Percentiles rank a stretch among this genome's conserved stretches.
Evolutionary conservation across 257 asterid genomes (phyloP).

Genomic region (Echites panduratus): DNA sequence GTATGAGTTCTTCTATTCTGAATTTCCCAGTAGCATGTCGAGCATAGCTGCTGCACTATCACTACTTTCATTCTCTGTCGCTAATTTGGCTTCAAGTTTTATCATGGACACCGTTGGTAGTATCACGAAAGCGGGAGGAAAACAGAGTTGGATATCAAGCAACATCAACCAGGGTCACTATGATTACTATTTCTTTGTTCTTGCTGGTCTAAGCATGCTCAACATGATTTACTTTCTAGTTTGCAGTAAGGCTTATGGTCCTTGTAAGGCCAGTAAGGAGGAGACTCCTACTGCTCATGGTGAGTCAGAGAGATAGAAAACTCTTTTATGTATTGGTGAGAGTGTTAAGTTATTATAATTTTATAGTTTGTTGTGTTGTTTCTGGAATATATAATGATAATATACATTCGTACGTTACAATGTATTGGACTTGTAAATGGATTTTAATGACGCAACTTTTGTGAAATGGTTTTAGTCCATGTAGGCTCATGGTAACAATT

Average conservation of each 20-base stretch:
- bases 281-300: too few species aligned
- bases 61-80: constrained; percentile 39
- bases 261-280: too few species aligned
- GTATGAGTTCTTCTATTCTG: constrained; percentile 59
- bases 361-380: too few species aligned
- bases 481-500: too few species aligned
- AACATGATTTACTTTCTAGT: constrained; percentile 44
- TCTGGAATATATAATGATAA: too few species aligned
- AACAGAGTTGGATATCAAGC: neutral
- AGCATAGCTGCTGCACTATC: constrained; percentile 49
- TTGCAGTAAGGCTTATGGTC: constrained; percentile 48
- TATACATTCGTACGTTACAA: too few species aligned
- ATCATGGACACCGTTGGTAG: constrained; percentile 37
- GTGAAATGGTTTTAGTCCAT: too few species aligned
- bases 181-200: constrained; percentile 51
- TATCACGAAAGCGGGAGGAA: neutral
- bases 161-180: constrained; percentile 48
- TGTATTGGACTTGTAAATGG: too few species aligned
- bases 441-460: too few species aligned
- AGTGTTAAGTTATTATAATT: too few species aligned
- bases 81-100: constrained; percentile 48
- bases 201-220: constrained; percentile 45
- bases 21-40: constrained; percentile 69
- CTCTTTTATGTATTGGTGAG: too few species aligned
- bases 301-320: too few species aligned